Base-by-base conservation (phyloP, 768 basidiomycete genomes). In the Boletus huronensis region DNA sequence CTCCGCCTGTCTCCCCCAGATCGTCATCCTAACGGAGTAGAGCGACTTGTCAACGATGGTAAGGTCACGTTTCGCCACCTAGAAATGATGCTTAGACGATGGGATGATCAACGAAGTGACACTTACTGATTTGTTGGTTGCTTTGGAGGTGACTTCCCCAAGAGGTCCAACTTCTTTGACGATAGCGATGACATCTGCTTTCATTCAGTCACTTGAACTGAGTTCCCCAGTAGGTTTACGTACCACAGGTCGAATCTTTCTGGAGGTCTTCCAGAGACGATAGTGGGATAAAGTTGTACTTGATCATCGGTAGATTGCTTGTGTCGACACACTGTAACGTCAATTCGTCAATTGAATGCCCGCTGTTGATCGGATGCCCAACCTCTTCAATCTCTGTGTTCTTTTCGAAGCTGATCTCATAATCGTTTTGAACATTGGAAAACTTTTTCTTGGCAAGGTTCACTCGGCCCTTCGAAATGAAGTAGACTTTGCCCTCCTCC, bases 391-490 rank as follows among this genome's bases (percentile, higher is more conserved):
- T 77, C 56, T 90, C 89, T 0, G 93, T 93, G 53, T 82, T 79
- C 57, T 81, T 83, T 59, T 94, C 92, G n/a, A 99, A 77, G 47
- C 75, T 79, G 58, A 99, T 82, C 69, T 98, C 95, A 64, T 98
- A 98, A 66, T 98, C 95, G 66, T 95, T 97, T 58, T 79, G 74
- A 47, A 96, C 72, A 65, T 90, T 93, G 32, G 82, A 88, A 71
- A 96, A 99, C 72, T 97, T 95, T 74, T 94, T 98, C 77, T 97
- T 98, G 31, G 95, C 96, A 14, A 98, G 84, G 64, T 93, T 92
- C 65, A 98, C 88, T 46, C 92, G 82, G 6, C 90, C 97, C 67
- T 88, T 90, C 0, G 93, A 93, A 51, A 98, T 78, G 65, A 79
- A 93, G 69, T 94, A 98, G 8, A 95, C 94, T 66, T 94, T 94